These are phyloP conservation scores for Thermothielavioides terrestris DNA, from an alignment of 495 filamentous ascomycete genomes.

Conservation along the genomic window DNA sequence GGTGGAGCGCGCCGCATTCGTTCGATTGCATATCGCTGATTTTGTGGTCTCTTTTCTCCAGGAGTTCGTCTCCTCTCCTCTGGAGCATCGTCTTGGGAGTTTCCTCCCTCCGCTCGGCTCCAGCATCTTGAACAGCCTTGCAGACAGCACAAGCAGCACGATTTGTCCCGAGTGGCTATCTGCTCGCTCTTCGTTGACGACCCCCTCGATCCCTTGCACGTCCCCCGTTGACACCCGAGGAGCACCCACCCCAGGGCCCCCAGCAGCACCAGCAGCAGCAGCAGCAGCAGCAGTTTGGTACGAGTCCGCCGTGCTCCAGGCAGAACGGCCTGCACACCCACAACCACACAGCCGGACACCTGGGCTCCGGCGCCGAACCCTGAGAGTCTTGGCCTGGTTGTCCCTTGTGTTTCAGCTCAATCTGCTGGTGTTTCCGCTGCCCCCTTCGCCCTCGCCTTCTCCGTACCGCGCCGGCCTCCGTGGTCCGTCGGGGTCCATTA, in stretches of 20 bases:
- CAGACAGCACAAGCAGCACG: too few species aligned
- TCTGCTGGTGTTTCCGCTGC: neutral
- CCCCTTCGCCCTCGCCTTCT: neutral
- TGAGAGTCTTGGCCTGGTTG: too few species aligned
- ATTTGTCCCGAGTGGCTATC: too few species aligned
- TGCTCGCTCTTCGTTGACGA: too few species aligned
- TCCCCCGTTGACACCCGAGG: too few species aligned
- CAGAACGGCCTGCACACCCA: neutral
- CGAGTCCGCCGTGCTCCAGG: neutral
- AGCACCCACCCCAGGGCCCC: too few species aligned
- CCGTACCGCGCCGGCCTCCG: neutral
- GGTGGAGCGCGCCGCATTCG: constrained; percentile 13
- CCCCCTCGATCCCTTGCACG: too few species aligned
- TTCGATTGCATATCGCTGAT: too few species aligned
- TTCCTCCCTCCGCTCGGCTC: too few species aligned
- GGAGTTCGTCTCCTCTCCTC: neutral
- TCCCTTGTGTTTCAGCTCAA: too few species aligned
- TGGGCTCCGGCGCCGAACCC: neutral
- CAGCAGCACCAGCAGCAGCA: neutral
- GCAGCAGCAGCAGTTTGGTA: neutral
- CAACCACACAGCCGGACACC: neutral
- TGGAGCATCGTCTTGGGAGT: neutral
- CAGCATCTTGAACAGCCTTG: too few species aligned
- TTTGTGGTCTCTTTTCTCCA: constrained; percentile 8
- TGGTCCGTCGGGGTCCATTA: constrained; percentile 7